These are phyloP conservation scores for Scheffersomyces titani DNA, from an alignment of 1,139 yeast species.

Conservation along the genomic window DNA sequence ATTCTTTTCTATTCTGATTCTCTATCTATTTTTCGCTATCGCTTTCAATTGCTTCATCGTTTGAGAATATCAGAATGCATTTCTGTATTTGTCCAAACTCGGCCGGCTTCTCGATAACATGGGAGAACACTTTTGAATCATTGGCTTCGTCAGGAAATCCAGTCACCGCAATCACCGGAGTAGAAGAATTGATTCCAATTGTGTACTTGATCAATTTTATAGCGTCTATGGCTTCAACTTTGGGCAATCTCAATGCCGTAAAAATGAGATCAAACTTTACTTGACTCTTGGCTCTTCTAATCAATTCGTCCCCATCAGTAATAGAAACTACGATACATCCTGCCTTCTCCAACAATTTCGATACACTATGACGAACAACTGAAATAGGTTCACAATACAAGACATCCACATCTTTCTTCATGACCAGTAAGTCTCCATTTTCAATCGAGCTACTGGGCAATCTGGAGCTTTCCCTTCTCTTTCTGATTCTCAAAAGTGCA, in stretches of 20 bases:
- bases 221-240: slow-evolving; percentile 72
- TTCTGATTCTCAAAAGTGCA: slow-evolving; percentile 57
- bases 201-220: slow-evolving; percentile 78
- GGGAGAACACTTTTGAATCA: slow-evolving; percentile 61
- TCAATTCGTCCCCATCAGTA: slow-evolving; percentile 78
- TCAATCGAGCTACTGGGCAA: slow-evolving; percentile 20
- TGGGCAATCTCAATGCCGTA: slow-evolving; percentile 70
- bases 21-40: background rate
- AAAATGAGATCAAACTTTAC: slow-evolving; percentile 83
- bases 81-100: slow-evolving; percentile 30
- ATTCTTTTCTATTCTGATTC: background rate
- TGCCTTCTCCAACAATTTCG: slow-evolving; percentile 61
- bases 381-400: slow-evolving; percentile 88
- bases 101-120: slow-evolving; percentile 76
- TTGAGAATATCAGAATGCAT: slow-evolving; percentile 22
- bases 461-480: slow-evolving; percentile 55
- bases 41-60: slow-evolving; percentile 31
- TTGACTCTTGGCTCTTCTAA: slow-evolving; percentile 79
- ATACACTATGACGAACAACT: slow-evolving; percentile 69
- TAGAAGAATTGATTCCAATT: slow-evolving; percentile 68
- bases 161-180: slow-evolving; percentile 80
- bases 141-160: slow-evolving; percentile 70
- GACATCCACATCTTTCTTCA: slow-evolving; percentile 55
- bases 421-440: slow-evolving; percentile 8
- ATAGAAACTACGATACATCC: slow-evolving; percentile 86